Evolutionary conservation across 2,329 filamentous ascomycete genomes (phyloP).

Genomic region (Botrytis fragariae): DNA sequence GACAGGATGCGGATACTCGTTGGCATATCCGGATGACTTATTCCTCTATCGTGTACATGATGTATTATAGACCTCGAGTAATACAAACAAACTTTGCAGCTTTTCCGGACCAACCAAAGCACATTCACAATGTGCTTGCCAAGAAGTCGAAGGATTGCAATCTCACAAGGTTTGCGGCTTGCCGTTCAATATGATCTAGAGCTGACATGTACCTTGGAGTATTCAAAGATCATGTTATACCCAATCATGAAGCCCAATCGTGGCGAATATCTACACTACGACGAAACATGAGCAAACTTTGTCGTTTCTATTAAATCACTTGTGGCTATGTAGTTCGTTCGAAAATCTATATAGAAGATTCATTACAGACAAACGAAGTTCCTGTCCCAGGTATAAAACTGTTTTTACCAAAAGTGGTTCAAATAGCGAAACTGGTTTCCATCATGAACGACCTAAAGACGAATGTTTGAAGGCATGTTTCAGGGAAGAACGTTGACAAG

Average conservation of each 20-base stretch:
- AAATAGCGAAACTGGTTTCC: not conserved
- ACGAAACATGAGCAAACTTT: not conserved
- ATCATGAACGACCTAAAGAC: not conserved
- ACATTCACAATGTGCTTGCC: not conserved
- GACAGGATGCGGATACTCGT: not conserved
- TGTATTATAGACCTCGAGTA: not conserved
- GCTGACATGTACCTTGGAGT: not conserved
- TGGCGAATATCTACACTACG: not conserved
- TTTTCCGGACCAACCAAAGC: not conserved
- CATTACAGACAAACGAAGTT: not conserved
- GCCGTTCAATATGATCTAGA: not conserved
- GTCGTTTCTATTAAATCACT: not conserved
- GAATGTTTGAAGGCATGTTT: not conserved
- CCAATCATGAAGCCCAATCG: not conserved
- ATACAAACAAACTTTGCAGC: not conserved
- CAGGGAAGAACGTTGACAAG: not conserved
- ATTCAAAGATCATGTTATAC: not conserved
- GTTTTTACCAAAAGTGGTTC: not conserved
- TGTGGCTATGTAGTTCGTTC: not conserved
- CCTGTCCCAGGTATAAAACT: not conserved
- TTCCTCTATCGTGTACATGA: not conserved
- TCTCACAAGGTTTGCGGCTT: not conserved
- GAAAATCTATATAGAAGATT: too few relatives aligned
- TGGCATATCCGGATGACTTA: not conserved
- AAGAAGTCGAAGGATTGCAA: not conserved